A percentile compares a stretch with the other conserved stretches of the same genome.
These are phyloP conservation scores for Cucumis variabilis DNA, from an alignment of 331 rosid genomes.

Conservation along the genomic window DNA sequence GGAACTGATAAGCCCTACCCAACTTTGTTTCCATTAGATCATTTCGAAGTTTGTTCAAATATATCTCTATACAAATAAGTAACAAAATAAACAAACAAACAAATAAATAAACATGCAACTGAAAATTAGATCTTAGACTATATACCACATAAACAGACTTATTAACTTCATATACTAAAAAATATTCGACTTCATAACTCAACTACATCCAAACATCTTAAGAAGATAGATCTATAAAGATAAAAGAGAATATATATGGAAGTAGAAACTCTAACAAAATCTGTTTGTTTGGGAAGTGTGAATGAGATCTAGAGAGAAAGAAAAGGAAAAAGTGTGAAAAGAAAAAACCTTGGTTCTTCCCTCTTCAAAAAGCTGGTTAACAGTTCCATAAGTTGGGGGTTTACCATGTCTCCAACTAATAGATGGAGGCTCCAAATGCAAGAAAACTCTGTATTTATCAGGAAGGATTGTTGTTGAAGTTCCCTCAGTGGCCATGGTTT, in stretches of 20 bases:
- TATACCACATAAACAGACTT: no score
- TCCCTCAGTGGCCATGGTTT: neutral
- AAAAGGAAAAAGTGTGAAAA: neutral
- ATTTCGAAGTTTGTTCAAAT: neutral
- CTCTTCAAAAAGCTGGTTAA: constrained; percentile 34
- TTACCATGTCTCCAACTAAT: constrained; percentile 29
- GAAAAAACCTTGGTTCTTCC: constrained; percentile 50
- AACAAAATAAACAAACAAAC: no score
- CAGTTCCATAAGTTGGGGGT: constrained; percentile 20
- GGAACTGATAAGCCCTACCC: neutral
- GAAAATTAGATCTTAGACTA: neutral
- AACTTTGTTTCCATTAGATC: neutral
- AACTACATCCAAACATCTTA: neutral
- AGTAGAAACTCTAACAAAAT: neutral
- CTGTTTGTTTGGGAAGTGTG: neutral
- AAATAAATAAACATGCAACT: neutral
- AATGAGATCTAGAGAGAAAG: neutral
- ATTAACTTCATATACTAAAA: neutral
- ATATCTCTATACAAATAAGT: neutral
- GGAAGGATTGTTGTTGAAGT: neutral
- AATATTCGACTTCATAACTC: neutral
- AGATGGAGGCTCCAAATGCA: constrained; percentile 22
- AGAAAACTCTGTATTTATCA: constrained; percentile 30
- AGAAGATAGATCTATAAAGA: neutral
- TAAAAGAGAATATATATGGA: neutral